Percentiles rank a stretch among this genome's conserved stretches.
Evolutionary conservation across 2,329 filamentous ascomycete genomes (phyloP).

Genomic region (Bipolaris cookei): DNA sequence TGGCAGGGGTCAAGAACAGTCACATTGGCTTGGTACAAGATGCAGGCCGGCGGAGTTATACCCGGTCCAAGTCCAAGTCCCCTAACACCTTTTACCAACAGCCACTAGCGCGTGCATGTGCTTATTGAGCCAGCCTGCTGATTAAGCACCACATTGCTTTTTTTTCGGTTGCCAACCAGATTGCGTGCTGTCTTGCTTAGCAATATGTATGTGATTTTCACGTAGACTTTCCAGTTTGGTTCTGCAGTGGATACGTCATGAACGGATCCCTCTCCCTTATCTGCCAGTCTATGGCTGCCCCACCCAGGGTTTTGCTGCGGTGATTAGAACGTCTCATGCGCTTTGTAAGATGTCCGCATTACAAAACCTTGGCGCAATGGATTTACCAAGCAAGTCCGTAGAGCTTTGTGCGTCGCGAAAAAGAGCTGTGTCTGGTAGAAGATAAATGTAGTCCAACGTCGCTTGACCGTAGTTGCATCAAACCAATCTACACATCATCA

Average conservation of each 20-base stretch:
- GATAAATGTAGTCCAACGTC: constrained; percentile 1
- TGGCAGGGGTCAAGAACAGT: too few relatives aligned
- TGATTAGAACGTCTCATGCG: neutral
- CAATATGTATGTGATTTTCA: neutral
- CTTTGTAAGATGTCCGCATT: constrained; percentile 7
- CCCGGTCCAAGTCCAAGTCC: neutral
- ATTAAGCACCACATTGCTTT: neutral
- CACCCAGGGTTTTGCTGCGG: neutral
- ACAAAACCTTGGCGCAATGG: neutral
- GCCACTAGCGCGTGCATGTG: neutral
- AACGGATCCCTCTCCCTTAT: neutral
- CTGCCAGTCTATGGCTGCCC: neutral
- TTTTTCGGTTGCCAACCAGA: neutral
- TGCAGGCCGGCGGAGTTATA: neutral
- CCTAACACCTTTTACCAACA: neutral
- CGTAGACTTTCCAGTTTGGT: neutral
- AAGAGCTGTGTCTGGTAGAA: neutral
- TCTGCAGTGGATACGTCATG: neutral
- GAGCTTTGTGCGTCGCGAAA: neutral
- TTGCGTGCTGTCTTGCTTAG: neutral
- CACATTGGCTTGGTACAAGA: too few relatives aligned
- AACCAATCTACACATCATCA: neutral
- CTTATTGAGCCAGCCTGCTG: neutral
- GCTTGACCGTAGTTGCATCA: neutral
- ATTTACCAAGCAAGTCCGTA: neutral